phyloP scores from a whole-genome alignment of 1,284 basidiomycete species.

The Cutaneotrichosporon spelunceum region DNA sequence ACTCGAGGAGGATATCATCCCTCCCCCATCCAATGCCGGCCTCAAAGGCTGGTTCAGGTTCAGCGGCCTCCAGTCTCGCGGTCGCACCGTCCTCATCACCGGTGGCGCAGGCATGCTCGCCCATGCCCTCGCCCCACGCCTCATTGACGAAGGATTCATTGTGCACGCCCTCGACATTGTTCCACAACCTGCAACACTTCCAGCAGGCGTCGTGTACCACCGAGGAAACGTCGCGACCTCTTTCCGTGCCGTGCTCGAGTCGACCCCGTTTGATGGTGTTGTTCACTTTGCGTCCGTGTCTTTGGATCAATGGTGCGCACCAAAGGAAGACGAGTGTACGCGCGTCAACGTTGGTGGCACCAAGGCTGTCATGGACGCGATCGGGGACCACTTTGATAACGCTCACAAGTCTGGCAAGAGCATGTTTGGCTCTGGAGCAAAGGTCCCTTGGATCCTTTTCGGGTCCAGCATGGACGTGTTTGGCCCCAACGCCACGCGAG shows the following conservation, averaged over 20 bases:
- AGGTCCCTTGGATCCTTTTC: conserved; percentile 43
- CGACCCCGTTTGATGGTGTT: conserved; percentile 35
- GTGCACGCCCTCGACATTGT: conserved; percentile 39
- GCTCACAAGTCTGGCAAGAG: conserved; percentile 3
- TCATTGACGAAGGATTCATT: conserved; percentile 20
- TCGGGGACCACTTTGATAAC: conserved; percentile 19
- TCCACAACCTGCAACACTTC: conserved; percentile 25
- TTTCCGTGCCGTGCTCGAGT: neutral
- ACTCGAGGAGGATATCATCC: conserved; percentile 16
- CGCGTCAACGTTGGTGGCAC: conserved; percentile 42
- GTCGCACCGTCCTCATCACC: conserved; percentile 36
- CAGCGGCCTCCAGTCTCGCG: conserved; percentile 50
- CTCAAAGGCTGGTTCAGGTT: conserved; percentile 8
- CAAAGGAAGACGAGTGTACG: conserved; percentile 38
- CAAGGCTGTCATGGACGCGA: conserved; percentile 28
- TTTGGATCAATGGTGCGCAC: conserved; percentile 41
- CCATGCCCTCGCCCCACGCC: conserved; percentile 19
- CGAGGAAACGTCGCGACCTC: conserved; percentile 19
- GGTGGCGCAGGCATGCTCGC: conserved; percentile 47
- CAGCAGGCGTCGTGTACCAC: conserved; percentile 24
- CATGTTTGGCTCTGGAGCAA: conserved; percentile 5
- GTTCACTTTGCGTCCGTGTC: conserved; percentile 47
- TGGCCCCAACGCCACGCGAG: conserved; percentile 19
- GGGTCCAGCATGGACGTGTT: conserved; percentile 45
- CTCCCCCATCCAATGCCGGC: neutral